Conservation (phyloP, 306 rosid genomes). For the Corylus heterophylla region DNA sequence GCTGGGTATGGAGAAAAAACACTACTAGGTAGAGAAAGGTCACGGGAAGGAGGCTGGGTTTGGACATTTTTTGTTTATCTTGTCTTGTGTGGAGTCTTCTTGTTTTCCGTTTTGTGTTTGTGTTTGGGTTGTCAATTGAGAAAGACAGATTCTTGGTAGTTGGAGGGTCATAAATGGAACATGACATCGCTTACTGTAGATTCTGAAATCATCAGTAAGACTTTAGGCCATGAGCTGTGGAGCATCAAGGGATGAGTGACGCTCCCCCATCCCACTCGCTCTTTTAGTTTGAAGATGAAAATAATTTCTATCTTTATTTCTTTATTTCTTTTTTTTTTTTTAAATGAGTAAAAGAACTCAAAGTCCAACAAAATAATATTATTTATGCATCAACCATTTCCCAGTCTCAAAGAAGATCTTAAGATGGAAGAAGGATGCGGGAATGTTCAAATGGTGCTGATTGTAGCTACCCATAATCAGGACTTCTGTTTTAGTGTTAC, state of each 20-base stretch:
- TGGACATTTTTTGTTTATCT: slow-evolving; percentile 38
- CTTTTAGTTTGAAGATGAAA: background rate
- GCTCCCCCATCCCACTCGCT: background rate
- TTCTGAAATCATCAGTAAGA: slow-evolving; percentile 11
- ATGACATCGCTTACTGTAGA: background rate
- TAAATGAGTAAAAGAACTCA: too few relatives aligned
- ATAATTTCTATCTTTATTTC: too few relatives aligned
- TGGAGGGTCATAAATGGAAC: slow-evolving; percentile 44
- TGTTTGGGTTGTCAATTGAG: slow-evolving; percentile 21
- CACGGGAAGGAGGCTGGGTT: slow-evolving; percentile 39
- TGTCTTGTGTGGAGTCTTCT: slow-evolving; percentile 24
- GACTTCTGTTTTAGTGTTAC: too few relatives aligned
- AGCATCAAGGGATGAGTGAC: background rate
- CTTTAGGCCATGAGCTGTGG: slow-evolving; percentile 27
- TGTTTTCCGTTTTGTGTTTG: slow-evolving; percentile 1
- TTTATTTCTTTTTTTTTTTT: too few relatives aligned
- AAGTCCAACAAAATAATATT: too few relatives aligned
- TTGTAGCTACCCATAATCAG: too few relatives aligned
- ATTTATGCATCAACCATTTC: too few relatives aligned
- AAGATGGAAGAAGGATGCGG: too few relatives aligned
- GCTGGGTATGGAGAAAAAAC: slow-evolving; percentile 44
- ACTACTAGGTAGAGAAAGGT: slow-evolving; percentile 36
- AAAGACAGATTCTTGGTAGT: slow-evolving; percentile 38
- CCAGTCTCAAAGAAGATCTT: too few relatives aligned
- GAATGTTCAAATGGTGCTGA: too few relatives aligned